Conservation (phyloP, 2,329 filamentous ascomycete species). For the Cladosporium sp. region DNA sequence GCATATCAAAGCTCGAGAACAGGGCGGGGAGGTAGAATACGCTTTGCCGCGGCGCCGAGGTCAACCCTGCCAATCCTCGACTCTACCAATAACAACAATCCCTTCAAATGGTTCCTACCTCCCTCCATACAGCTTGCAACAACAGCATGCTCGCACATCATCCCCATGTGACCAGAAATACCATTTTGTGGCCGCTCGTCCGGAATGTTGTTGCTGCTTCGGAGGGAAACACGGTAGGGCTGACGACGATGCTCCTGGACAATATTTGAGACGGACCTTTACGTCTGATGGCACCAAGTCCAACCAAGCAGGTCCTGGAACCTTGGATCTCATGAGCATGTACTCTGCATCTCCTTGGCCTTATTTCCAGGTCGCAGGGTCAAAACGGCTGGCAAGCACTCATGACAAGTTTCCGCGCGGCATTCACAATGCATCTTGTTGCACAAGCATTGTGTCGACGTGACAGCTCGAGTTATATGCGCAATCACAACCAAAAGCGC, state of each 20-base stretch:
- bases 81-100: neutral
- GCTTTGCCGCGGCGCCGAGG: neutral
- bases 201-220: neutral
- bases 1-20: slow-evolving; percentile 21
- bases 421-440: no score
- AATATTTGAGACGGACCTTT: no score
- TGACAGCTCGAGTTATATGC: no score
- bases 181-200: neutral
- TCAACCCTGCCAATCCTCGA: neutral
- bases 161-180: neutral
- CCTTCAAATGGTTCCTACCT: neutral
- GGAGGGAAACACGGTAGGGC: neutral
- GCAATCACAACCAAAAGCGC: no score
- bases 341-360: no score
- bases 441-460: no score
- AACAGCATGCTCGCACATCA: neutral
- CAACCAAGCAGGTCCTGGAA: no score
- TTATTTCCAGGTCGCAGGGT: no score
- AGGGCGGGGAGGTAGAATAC: neutral
- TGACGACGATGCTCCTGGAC: neutral
- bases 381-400: no score
- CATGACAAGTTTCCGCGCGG: no score
- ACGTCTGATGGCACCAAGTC: no score
- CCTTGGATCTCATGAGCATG: no score
- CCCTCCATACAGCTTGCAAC: neutral